phyloP scores from a whole-genome alignment of 805 yeast species.

The Vanderwaltozyma verrucispora region DNA sequence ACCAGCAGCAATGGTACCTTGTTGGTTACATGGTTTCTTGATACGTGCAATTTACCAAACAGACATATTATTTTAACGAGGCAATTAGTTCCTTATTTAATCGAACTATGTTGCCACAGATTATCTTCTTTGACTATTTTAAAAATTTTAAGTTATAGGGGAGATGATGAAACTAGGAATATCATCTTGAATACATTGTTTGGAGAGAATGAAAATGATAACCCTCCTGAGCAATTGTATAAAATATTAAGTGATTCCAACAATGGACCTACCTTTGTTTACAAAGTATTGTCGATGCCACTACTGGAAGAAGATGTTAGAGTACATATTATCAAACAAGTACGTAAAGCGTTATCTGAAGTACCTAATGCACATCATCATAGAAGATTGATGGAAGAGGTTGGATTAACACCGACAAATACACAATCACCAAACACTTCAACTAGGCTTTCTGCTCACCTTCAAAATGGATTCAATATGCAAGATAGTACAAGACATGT shows the following conservation, averaged over 20 bases:
- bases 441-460: neutral
- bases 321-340: constrained; percentile 47
- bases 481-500: constrained; percentile 13
- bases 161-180: constrained; percentile 52
- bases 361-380: constrained; percentile 58
- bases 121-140: constrained; percentile 74
- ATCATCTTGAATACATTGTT: constrained; percentile 58
- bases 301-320: constrained; percentile 47
- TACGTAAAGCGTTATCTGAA: constrained; percentile 54
- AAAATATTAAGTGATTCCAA: constrained; percentile 53
- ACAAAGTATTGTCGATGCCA: constrained; percentile 73
- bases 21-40: constrained; percentile 88
- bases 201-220: constrained; percentile 32
- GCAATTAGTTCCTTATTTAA: constrained; percentile 50
- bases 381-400: constrained; percentile 83
- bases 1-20: constrained; percentile 81
- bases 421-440: constrained; percentile 1
- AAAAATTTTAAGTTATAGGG: constrained; percentile 63
- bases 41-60: constrained; percentile 60
- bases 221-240: constrained; percentile 41
- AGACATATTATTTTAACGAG: constrained; percentile 59
- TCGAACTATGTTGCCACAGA: constrained; percentile 62
- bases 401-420: constrained; percentile 43
- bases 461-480: neutral
- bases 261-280: constrained; percentile 69